phyloP scores from a whole-genome alignment of 305 asterid species.

The Fraxinus latifolia region DNA sequence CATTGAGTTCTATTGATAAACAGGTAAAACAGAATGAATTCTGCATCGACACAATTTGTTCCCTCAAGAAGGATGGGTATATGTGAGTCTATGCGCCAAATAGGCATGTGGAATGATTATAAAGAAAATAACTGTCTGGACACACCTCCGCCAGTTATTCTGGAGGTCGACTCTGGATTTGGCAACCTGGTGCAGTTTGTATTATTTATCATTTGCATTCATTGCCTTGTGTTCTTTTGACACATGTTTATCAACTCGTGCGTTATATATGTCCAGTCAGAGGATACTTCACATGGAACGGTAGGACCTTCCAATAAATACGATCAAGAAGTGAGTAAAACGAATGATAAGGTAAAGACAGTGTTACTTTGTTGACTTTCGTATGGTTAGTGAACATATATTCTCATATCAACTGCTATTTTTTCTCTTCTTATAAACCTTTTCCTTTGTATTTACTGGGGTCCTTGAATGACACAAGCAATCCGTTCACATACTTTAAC shows the following conservation, averaged over 20 bases:
- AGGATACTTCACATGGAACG: conserved; percentile 70
- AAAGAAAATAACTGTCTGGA: conserved; percentile 51
- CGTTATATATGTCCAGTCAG: conserved; percentile 44
- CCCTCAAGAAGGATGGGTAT: conserved; percentile 75
- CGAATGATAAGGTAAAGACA: conserved; percentile 58
- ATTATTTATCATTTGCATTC: neutral
- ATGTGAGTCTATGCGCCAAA: conserved; percentile 65
- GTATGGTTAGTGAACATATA: neutral
- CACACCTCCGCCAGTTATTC: conserved; percentile 45
- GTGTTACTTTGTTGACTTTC: neutral
- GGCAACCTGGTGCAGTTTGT: conserved; percentile 52
- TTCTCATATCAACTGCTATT: neutral
- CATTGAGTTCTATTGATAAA: conserved; percentile 6
- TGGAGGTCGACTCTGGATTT: conserved; percentile 48
- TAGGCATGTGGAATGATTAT: conserved; percentile 79
- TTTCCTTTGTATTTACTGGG: neutral
- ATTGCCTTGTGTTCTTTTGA: neutral
- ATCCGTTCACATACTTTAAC: neutral
- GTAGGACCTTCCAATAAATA: conserved; percentile 57
- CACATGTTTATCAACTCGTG: conserved; percentile 20
- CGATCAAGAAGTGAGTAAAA: conserved; percentile 65
- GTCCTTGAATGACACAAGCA: neutral
- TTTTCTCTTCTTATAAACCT: neutral
- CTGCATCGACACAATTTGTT: conserved; percentile 62
- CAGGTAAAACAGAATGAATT: conserved; percentile 56